phyloP scores from a whole-genome alignment of 2,329 filamentous ascomycete genomes.

The Neopestalotiopsis sp. region DNA sequence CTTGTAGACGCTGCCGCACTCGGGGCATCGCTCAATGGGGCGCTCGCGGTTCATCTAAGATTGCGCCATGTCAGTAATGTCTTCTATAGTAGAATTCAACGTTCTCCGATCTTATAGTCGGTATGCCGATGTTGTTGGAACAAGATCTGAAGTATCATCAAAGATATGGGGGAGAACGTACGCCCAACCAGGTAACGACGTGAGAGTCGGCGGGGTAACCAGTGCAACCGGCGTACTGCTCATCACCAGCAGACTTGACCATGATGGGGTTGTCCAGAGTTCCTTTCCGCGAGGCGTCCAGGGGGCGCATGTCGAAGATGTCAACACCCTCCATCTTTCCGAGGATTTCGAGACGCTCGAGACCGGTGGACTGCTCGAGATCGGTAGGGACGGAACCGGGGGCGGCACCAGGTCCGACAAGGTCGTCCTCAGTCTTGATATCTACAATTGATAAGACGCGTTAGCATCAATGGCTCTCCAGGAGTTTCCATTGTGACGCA shows the following conservation, averaged over 20 bases:
- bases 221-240: slow-evolving; percentile 97
- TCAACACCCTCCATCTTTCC: slow-evolving; percentile 99
- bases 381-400: slow-evolving; percentile 90
- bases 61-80: not conserved
- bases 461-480: slow-evolving; percentile 5
- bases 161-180: slow-evolving; percentile 51
- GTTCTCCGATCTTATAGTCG: not conserved
- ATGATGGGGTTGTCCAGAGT: slow-evolving; percentile 89
- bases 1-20: slow-evolving; percentile 97
- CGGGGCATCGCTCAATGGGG: slow-evolving; percentile 91
- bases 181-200: slow-evolving; percentile 86
- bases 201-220: slow-evolving; percentile 93
- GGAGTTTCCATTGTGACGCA: not conserved
- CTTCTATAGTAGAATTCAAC: not conserved
- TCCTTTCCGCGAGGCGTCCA: slow-evolving; percentile 90
- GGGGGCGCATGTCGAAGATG: slow-evolving; percentile 96
- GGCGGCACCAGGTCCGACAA: slow-evolving; percentile 81
- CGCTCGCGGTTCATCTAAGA: slow-evolving; percentile 81
- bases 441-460: slow-evolving; percentile 61
- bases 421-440: slow-evolving; percentile 81
- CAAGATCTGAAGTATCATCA: slow-evolving; percentile 18
- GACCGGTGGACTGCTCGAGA: slow-evolving; percentile 93
- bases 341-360: slow-evolving; percentile 97
- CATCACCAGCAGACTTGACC: slow-evolving; percentile 89
- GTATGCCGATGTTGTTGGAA: not conserved